These are phyloP conservation scores for Chalciporus sphaerocephalus DNA, from an alignment of 768 basidiomycete genomes.

Conservation along the genomic window DNA sequence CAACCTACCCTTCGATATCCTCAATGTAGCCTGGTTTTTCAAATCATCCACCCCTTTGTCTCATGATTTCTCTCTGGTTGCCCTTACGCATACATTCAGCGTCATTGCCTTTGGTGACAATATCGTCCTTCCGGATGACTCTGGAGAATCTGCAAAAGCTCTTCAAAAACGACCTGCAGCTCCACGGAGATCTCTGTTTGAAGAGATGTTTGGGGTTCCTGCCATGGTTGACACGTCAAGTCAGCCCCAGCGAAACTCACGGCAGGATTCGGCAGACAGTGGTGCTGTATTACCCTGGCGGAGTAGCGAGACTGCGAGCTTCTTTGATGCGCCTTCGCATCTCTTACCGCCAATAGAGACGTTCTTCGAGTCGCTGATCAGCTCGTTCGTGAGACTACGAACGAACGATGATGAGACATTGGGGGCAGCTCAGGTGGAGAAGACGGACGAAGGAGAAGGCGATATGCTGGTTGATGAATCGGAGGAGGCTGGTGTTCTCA, in stretches of 20 bases:
- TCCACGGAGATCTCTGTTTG: constrained; percentile 63
- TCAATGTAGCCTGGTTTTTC: constrained; percentile 41
- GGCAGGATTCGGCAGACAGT: constrained; percentile 11
- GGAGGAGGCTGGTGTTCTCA: constrained; percentile 16
- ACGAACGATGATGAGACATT: constrained; percentile 17
- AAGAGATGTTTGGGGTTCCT: constrained; percentile 85
- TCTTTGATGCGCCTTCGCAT: constrained; percentile 71
- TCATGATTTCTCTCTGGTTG: constrained; percentile 54
- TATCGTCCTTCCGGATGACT: constrained; percentile 37
- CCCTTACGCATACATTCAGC: constrained; percentile 63
- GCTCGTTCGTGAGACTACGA: constrained; percentile 40
- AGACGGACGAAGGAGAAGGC: constrained; percentile 35
- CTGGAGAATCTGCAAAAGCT: constrained; percentile 41
- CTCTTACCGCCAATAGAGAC: constrained; percentile 68
- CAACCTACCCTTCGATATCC: constrained; percentile 60
- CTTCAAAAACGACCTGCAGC: constrained; percentile 27
- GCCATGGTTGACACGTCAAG: constrained; percentile 45
- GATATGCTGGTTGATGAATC: constrained; percentile 42
- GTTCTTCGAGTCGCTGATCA: constrained; percentile 64
- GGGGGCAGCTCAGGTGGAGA: constrained; percentile 12
- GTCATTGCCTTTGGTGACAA: constrained; percentile 68
- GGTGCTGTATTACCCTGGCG: constrained; percentile 30
- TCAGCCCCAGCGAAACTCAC: constrained; percentile 17
- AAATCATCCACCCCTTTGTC: constrained; percentile 31
- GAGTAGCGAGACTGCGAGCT: constrained; percentile 39